Conservation (phyloP, 495 filamentous ascomycete species). For the Staphylotrichum tortipilum region DNA sequence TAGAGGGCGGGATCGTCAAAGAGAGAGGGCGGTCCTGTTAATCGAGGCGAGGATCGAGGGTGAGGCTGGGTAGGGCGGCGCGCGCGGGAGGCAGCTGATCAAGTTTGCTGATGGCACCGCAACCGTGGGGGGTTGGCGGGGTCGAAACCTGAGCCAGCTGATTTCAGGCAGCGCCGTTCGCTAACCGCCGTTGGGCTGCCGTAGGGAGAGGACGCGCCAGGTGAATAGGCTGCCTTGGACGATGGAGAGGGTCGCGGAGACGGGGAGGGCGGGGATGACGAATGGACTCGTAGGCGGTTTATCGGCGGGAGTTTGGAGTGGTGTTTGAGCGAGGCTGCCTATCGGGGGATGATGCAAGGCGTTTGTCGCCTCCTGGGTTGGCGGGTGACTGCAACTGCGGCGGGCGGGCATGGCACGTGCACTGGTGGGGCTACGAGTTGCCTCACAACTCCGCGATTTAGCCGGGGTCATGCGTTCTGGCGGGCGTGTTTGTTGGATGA, state of each 20-base stretch:
- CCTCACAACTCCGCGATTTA: no score
- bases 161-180: constrained; percentile 4
- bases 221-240: not conserved
- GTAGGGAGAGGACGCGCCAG: not conserved
- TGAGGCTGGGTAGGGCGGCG: no score
- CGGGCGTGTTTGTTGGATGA: no score
- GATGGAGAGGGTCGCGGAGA: not conserved
- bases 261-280: not conserved
- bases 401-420: no score
- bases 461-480: no score
- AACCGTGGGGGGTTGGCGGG: constrained; percentile 23
- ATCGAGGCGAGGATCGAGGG: no score
- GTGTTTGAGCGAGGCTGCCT: constrained; percentile 17
- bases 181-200: not conserved
- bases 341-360: constrained; percentile 19
- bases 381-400: constrained; percentile 1
- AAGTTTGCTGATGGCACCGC: constrained; percentile 26
- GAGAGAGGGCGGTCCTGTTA: no score
- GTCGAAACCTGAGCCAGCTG: constrained; percentile 16
- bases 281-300: constrained; percentile 1
- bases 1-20: not conserved
- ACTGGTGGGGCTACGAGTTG: no score
- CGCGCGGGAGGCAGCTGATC: constrained; percentile 23
- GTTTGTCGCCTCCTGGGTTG: not conserved
- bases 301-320: no score